Conservation (phyloP, 306 rosid species). For the Dalbergia cochinchinensis region DNA sequence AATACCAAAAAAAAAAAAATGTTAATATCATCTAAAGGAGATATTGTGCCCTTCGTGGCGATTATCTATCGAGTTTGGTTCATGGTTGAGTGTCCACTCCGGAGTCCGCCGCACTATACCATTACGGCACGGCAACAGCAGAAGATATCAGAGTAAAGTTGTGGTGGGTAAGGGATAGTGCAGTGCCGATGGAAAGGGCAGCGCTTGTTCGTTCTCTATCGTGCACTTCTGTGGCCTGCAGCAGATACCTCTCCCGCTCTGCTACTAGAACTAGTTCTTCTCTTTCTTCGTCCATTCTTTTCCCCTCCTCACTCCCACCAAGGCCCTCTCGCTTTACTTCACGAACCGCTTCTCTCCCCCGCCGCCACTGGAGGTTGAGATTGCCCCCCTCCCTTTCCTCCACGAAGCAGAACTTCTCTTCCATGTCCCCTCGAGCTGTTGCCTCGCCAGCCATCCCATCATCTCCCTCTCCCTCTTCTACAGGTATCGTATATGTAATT, state of each 20-base stretch:
- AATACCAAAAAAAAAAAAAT: too few species aligned
- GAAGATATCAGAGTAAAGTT: neutral
- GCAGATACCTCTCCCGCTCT: constrained; percentile 54
- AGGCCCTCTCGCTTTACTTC: neutral
- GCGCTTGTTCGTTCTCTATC: constrained; percentile 76
- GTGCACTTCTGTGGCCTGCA: constrained; percentile 59
- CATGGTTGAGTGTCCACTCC: neutral
- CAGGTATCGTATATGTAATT: too few species aligned
- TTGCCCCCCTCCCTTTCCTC: constrained; percentile 48
- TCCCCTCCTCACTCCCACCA: constrained; percentile 15
- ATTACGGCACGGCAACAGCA: too few species aligned
- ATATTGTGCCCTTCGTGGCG: too few species aligned
- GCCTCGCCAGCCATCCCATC: constrained; percentile 60
- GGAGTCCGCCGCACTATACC: too few species aligned
- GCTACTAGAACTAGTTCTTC: neutral
- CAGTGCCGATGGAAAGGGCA: constrained; percentile 70
- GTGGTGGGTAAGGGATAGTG: neutral
- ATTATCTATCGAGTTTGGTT: neutral
- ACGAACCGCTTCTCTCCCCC: constrained; percentile 34
- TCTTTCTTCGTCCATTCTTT: constrained; percentile 22
- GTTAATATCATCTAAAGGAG: too few species aligned
- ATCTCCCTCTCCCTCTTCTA: constrained; percentile 42
- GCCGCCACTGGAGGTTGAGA: constrained; percentile 57
- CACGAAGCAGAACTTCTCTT: constrained; percentile 57
- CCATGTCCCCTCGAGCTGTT: constrained; percentile 71